Conservation (phyloP, 2,329 filamentous ascomycete genomes). For the Dendryphion nanum region DNA sequence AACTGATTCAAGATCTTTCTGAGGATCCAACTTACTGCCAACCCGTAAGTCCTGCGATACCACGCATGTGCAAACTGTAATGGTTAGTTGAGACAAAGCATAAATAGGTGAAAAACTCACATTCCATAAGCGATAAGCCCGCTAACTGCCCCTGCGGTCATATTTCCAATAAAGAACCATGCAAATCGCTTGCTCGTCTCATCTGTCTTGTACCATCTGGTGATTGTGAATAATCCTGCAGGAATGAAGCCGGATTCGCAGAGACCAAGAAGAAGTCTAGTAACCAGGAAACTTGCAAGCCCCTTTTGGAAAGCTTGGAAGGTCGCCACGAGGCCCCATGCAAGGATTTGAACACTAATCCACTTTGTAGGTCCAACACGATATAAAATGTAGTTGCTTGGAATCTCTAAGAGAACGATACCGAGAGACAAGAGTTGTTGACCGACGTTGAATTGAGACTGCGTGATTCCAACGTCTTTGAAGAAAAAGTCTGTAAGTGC, state of each 20-base stretch:
- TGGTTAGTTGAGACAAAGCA: no score
- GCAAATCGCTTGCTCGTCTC: constrained; percentile 24
- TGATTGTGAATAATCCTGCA: constrained; percentile 24
- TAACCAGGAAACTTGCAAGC: constrained; percentile 16
- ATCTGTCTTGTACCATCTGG: constrained; percentile 21
- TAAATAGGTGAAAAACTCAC: no score
- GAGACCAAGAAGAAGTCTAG: constrained; percentile 21
- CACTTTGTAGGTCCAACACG: neutral
- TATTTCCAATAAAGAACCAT: constrained; percentile 20
- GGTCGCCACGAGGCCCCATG: constrained; percentile 17
- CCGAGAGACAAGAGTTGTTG: constrained; percentile 40
- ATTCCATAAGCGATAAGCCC: constrained; percentile 21
- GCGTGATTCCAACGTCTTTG: neutral
- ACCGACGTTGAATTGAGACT: constrained; percentile 26
- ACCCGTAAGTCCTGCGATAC: constrained; percentile 16
- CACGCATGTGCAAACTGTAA: constrained; percentile 14
- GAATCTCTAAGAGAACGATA: constrained; percentile 22
- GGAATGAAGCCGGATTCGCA: constrained; percentile 24
- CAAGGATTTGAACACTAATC: constrained; percentile 3
- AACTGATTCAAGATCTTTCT: no score
- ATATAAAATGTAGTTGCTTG: constrained; percentile 15
- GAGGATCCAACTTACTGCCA: no score
- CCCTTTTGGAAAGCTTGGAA: constrained; percentile 19
- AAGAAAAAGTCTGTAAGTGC: constrained; percentile 1
- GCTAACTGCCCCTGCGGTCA: constrained; percentile 15